These are phyloP conservation scores for Fusarium chuoi DNA, from an alignment of 2,329 filamentous ascomycete genomes.

Conservation along the genomic window DNA sequence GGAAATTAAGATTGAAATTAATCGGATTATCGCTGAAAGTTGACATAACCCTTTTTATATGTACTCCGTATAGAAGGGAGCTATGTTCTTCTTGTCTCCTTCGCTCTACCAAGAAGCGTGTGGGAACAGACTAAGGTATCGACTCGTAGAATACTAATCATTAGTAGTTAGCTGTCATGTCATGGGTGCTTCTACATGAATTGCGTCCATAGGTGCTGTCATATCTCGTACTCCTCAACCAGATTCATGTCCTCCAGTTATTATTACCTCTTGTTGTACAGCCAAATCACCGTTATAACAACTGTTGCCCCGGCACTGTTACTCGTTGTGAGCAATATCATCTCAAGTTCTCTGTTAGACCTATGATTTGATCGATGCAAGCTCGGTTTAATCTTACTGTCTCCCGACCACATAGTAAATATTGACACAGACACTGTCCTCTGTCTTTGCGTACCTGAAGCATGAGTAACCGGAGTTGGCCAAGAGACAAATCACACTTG, in stretches of 20 bases:
- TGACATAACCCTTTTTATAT: not conserved
- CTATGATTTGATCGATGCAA: not conserved
- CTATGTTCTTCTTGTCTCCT: not conserved
- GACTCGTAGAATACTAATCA: not conserved
- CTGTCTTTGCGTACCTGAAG: not conserved
- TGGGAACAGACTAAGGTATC: not conserved
- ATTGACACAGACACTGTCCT: not conserved
- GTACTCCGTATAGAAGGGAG: not conserved
- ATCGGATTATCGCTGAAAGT: constrained; percentile 21
- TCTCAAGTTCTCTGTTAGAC: not conserved
- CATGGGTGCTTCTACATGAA: not conserved
- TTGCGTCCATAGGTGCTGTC: not conserved
- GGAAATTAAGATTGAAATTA: constrained; percentile 34
- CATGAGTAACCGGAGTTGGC: not conserved
- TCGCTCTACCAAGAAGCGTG: not conserved
- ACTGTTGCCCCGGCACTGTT: too few species aligned
- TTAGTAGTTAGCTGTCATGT: not conserved
- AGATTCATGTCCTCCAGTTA: not conserved
- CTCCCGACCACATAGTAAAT: not conserved
- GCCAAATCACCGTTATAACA: not conserved
- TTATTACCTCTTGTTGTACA: not conserved
- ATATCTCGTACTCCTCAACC: not conserved
- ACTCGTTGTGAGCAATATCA: not conserved
- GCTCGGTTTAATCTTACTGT: not conserved
- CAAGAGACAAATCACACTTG: not conserved